Base-by-base conservation (phyloP, 306 rosid genomes). In the Abrus precatorius region DNA sequence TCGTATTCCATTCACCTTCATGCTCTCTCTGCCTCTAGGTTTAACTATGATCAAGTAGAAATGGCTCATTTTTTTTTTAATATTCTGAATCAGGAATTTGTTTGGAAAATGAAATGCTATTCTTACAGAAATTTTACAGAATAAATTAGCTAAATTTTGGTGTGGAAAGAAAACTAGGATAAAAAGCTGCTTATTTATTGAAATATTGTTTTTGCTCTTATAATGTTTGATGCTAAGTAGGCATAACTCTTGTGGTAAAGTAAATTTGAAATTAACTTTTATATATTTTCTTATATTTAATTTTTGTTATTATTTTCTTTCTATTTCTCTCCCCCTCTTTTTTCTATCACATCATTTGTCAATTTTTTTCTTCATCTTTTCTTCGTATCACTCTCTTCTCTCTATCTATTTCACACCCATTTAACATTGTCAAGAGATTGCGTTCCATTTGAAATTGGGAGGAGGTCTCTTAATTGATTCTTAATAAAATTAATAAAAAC, bases 1-100 rank as follows among this genome's bases (percentile, higher is more conserved):
- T 67, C 36, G 10, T 48, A 33, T 36, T 48, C 49, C 70, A 12
- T 67, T 67, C 77, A 59, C 68, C 47, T 68, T 84, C 59, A 13
- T 78, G 49, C 40, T 40, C 13, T 28, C 2, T 80, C 20, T 20
- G n/a, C 5, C 69, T 13, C 20, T 32, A 33, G 66, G 3, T 63
- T 80, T n/a, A 8, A 32, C 60, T 63, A 36, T 3, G 38, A 70
- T 70, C 54, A 57, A 10, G 53, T 77, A 14, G 13, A 50, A 56
- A 4, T 56, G 20, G 20, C 20, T 20, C 20, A 20, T 20, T 20
- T 20, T 20, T 20, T 20, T 20, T 20, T 20, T 34, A 62, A 62
- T 62, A 5, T 29, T 30, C 40, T 12, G 29, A 65, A 14, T 8
- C 50, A 34, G 65, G 56, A 61, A 10, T 4, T 48, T 60, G 33